These are phyloP conservation scores for Dioscorea dumetorum DNA, from an alignment of 106 monocot genomes.

Conservation along the genomic window DNA sequence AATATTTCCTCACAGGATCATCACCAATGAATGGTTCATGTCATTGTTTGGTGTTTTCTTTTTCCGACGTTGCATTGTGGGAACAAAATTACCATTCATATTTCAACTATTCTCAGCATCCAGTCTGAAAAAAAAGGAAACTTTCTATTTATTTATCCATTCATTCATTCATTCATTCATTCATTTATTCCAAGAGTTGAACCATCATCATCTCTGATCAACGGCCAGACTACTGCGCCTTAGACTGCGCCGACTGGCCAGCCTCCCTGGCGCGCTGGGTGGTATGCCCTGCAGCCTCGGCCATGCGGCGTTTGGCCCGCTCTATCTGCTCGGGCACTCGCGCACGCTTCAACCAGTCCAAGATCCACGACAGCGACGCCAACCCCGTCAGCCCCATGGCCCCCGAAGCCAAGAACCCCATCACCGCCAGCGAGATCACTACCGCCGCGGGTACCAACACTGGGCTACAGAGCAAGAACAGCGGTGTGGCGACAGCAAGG, in stretches of 20 bases:
- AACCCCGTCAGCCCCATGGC: constrained; percentile 43
- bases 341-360: constrained; percentile 15
- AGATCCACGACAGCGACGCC: constrained; percentile 33
- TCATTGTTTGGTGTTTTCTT: no score
- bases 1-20: no score
- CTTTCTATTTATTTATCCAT: no score
- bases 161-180: no score
- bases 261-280: constrained; percentile 6
- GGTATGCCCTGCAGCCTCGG: constrained; percentile 11
- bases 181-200: no score
- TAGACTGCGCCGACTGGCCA: constrained; percentile 7
- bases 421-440: constrained; percentile 19
- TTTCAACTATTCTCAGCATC: no score
- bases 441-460: constrained; percentile 37
- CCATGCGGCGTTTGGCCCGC: constrained; percentile 10
- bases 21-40: no score
- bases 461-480: constrained; percentile 55
- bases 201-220: no score
- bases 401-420: constrained; percentile 44
- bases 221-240: no score
- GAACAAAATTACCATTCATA: no score
- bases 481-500: constrained; percentile 26
- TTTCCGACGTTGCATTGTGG: no score
- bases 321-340: constrained; percentile 12
- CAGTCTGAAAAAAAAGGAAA: no score